Percentiles rank a stretch among this genome's conserved stretches.
Evolutionary conservation across 345 rosid species (phyloP).

Genomic region (Excoecaria cochinchinensis): DNA sequence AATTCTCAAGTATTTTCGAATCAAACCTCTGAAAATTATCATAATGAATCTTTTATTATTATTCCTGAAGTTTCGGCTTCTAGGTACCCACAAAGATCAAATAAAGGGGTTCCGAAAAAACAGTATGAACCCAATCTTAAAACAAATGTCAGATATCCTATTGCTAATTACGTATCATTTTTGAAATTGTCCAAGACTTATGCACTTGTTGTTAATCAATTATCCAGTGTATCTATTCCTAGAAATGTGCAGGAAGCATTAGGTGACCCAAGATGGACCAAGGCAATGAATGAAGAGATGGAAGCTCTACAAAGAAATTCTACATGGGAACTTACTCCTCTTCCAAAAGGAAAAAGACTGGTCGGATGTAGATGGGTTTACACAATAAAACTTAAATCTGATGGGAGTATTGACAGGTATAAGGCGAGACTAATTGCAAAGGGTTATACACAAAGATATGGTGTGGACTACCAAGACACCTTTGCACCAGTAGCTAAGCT

Average conservation of each 20-base stretch:
- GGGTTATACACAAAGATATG: too few species aligned
- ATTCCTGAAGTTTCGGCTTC: too few species aligned
- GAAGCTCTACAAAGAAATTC: too few species aligned
- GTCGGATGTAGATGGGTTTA: too few species aligned
- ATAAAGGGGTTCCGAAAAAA: background rate
- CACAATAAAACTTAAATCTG: too few species aligned
- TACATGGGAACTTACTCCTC: too few species aligned
- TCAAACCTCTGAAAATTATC: background rate
- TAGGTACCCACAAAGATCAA: background rate
- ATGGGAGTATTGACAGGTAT: too few species aligned
- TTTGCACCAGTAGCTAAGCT: background rate
- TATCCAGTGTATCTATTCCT: background rate
- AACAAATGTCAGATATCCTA: background rate
- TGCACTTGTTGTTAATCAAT: conserved; percentile 1
- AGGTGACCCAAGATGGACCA: background rate
- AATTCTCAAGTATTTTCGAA: background rate
- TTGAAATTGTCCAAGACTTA: background rate
- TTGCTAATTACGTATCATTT: background rate
- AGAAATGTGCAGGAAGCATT: background rate
- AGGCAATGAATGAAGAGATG: conserved; percentile 2
- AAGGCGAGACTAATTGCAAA: too few species aligned
- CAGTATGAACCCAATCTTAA: background rate
- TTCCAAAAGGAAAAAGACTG: too few species aligned
- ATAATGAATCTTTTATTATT: background rate
- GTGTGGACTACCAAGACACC: too few species aligned